Conservation (phyloP, 2,329 filamentous ascomycete genomes). For the Colletotrichum aenigma region DNA sequence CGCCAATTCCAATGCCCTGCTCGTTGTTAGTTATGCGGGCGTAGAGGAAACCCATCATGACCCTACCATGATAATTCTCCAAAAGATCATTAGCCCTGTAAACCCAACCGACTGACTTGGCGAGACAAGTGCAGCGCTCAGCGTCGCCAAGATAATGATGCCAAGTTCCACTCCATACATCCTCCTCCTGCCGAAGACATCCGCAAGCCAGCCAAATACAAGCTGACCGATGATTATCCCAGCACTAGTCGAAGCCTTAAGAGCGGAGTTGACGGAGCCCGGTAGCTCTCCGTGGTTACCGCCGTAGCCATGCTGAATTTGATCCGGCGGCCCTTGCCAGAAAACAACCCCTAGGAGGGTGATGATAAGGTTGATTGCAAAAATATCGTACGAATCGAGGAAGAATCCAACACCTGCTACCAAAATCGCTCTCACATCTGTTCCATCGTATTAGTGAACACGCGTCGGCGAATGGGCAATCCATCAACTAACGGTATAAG, state of each 20-base stretch:
- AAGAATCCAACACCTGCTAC: slow-evolving; percentile 86
- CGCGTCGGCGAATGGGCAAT: slow-evolving; percentile 5
- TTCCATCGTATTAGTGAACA: not conserved
- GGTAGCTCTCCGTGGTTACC: slow-evolving; percentile 63
- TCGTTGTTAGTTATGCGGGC: not conserved
- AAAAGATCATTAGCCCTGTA: slow-evolving; percentile 71
- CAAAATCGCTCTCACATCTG: slow-evolving; percentile 71
- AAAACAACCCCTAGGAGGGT: slow-evolving; percentile 78
- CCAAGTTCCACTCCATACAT: slow-evolving; percentile 84
- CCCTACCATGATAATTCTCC: slow-evolving; percentile 73
- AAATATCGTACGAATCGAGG: slow-evolving; percentile 82
- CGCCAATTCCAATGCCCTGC: slow-evolving; percentile 75
- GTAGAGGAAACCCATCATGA: not conserved
- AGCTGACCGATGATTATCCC: slow-evolving; percentile 82
- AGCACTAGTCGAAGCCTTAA: slow-evolving; percentile 82
- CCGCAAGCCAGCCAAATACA: slow-evolving; percentile 78
- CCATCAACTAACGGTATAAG: slow-evolving; percentile 60
- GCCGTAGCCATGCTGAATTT: slow-evolving; percentile 48
- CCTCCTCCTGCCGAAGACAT: slow-evolving; percentile 75
- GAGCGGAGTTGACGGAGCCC: slow-evolving; percentile 68
- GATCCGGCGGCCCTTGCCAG: slow-evolving; percentile 55
- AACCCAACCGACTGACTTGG: slow-evolving; percentile 64
- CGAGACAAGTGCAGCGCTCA: slow-evolving; percentile 69
- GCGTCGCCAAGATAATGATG: slow-evolving; percentile 73
- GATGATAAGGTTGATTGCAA: slow-evolving; percentile 78